These are phyloP conservation scores for Penicillium cosmopolitanum DNA, from an alignment of 495 filamentous ascomycete species.

Conservation along the genomic window DNA sequence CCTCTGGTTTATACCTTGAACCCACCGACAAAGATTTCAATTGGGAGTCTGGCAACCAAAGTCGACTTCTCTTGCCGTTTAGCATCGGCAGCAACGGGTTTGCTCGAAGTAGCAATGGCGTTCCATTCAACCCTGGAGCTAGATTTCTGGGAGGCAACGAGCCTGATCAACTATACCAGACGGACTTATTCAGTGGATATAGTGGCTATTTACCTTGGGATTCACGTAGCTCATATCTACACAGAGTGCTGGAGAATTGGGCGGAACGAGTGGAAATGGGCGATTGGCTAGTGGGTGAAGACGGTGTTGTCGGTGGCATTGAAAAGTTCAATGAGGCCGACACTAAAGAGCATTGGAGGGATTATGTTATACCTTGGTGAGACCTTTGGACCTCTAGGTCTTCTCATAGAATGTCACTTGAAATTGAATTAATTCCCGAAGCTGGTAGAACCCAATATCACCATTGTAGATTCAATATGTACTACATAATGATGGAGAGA, in stretches of 20 bases:
- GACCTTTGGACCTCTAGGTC: no score
- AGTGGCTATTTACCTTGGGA: constrained; percentile 10
- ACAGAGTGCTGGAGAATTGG: constrained; percentile 17
- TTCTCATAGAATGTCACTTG: no score
- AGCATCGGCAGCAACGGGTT: constrained; percentile 6
- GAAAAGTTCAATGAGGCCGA: constrained; percentile 21
- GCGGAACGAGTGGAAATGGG: constrained; percentile 15
- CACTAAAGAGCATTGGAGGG: constrained; percentile 11
- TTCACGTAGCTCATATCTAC: constrained; percentile 5
- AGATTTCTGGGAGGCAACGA: not conserved
- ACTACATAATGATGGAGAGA: no score
- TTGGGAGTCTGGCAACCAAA: constrained; percentile 8
- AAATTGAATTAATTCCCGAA: no score
- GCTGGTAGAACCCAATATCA: no score
- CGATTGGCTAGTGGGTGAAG: constrained; percentile 16
- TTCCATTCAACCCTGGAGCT: not conserved
- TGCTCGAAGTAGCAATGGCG: constrained; percentile 14
- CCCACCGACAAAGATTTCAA: not conserved
- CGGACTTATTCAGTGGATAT: not conserved
- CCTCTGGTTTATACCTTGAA: constrained; percentile 10
- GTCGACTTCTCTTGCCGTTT: constrained; percentile 11
- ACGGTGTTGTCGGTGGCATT: constrained; percentile 18
- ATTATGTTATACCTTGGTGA: constrained; percentile 8
- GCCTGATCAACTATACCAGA: constrained; percentile 7
- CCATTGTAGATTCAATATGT: no score